These are phyloP conservation scores for Alternaria triticimaculans DNA, from an alignment of 2,329 filamentous ascomycete species.

Conservation along the genomic window DNA sequence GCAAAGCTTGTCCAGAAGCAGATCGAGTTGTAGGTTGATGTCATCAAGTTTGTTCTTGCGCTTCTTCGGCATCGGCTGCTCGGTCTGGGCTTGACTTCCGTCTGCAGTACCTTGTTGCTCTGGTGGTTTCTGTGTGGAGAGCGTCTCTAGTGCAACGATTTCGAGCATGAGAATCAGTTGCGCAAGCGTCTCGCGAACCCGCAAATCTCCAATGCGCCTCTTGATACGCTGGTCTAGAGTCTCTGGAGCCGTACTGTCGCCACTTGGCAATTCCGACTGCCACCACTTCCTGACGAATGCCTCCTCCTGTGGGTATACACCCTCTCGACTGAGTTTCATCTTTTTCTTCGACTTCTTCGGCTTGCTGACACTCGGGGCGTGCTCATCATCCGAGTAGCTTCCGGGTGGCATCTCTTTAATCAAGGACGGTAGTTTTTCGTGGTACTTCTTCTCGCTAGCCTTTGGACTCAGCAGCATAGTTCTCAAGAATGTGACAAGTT, in stretches of 20 bases:
- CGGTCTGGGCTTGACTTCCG: slow-evolving; percentile 24
- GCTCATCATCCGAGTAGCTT: slow-evolving; percentile 52
- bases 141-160: slow-evolving; percentile 71
- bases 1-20: slow-evolving; percentile 77
- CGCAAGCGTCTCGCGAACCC: slow-evolving; percentile 78
- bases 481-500: slow-evolving; percentile 73
- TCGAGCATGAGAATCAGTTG: slow-evolving; percentile 83
- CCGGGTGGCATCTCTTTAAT: slow-evolving; percentile 63
- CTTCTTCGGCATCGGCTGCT: slow-evolving; percentile 43
- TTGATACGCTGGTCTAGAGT: slow-evolving; percentile 61
- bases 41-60: slow-evolving; percentile 69
- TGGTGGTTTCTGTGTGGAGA: slow-evolving; percentile 44
- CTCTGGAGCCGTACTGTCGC: slow-evolving; percentile 39
- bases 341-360: slow-evolving; percentile 53
- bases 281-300: slow-evolving; percentile 74
- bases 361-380: slow-evolving; percentile 40
- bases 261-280: slow-evolving; percentile 55
- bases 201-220: slow-evolving; percentile 68
- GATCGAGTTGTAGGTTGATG: slow-evolving; percentile 69
- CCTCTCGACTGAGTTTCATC: slow-evolving; percentile 68
- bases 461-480: slow-evolving; percentile 70
- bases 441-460: slow-evolving; percentile 79
- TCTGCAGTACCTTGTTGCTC: slow-evolving; percentile 19
- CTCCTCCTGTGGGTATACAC: slow-evolving; percentile 72
- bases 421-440: slow-evolving; percentile 70